A percentile compares a stretch with the other conserved stretches of the same genome.
Conservation (phyloP, 78 protist genomes). For the Anaeramoeba flamelloides region DNA sequence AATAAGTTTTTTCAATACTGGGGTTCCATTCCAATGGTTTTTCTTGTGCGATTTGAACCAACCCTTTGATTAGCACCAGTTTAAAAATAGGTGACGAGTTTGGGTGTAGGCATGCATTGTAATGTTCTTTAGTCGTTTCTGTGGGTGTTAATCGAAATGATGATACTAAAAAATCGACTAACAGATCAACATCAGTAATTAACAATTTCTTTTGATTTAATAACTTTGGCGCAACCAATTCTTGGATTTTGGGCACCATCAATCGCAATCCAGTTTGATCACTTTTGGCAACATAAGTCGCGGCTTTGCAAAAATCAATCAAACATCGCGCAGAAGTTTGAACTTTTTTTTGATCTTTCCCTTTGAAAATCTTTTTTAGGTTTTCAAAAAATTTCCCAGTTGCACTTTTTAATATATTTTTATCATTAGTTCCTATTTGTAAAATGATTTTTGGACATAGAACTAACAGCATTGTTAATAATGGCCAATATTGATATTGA, state of each 20-base stretch:
- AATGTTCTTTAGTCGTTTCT: too few species aligned
- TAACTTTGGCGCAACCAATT: too few species aligned
- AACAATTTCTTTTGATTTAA: too few species aligned
- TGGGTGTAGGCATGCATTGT: too few species aligned
- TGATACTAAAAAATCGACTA: too few species aligned
- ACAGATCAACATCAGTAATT: too few species aligned
- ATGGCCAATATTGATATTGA: conserved; percentile 37
- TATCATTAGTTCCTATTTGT: neutral
- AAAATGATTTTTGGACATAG: conserved; percentile 38
- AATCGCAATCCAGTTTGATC: conserved; percentile 38
- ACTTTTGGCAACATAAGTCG: conserved; percentile 36
- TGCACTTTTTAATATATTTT: conserved; percentile 1
- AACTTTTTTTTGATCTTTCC: too few species aligned
- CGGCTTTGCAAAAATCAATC: conserved; percentile 40
- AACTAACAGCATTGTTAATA: conserved; percentile 31
- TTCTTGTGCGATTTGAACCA: neutral
- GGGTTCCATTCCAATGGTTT: neutral
- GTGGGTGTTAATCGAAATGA: too few species aligned
- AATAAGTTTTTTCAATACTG: neutral
- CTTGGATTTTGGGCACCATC: conserved; percentile 37
- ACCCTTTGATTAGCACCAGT: neutral
- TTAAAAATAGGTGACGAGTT: too few species aligned
- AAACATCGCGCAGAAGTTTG: conserved; percentile 23
- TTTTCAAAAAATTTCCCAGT: too few species aligned
- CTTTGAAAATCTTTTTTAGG: too few species aligned